phyloP scores from a whole-genome alignment of 495 filamentous ascomycete species.

The Alectoria sarmentosa region DNA sequence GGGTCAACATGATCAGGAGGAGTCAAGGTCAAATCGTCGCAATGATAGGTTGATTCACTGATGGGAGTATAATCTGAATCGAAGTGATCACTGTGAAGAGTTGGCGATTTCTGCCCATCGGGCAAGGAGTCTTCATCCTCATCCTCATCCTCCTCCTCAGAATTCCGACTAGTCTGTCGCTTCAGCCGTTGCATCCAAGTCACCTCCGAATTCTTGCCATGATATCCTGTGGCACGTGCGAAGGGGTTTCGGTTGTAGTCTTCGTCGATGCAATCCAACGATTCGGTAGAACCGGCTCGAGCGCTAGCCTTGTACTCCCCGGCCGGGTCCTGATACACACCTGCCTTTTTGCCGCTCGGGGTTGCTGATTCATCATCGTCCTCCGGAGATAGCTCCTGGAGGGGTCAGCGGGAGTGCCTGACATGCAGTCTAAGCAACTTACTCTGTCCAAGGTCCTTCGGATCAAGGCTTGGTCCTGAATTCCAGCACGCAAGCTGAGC shows the following conservation, averaged over 20 bases:
- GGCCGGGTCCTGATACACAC: constrained; percentile 25
- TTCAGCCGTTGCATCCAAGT: constrained; percentile 51
- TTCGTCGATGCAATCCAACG: constrained; percentile 54
- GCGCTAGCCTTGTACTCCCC: constrained; percentile 35
- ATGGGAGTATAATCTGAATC: constrained; percentile 22
- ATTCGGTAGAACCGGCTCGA: constrained; percentile 54
- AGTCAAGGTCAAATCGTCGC: constrained; percentile 50
- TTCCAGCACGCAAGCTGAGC: constrained; percentile 32
- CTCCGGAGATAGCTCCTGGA: constrained; percentile 16
- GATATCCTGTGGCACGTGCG: constrained; percentile 50
- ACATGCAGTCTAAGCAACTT: constrained; percentile 1
- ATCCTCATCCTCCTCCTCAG: constrained; percentile 18
- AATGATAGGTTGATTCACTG: constrained; percentile 48
- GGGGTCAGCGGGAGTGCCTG: constrained; percentile 5
- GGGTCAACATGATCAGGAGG: constrained; percentile 42
- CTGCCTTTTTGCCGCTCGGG: constrained; percentile 4
- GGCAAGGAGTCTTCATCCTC: constrained; percentile 26
- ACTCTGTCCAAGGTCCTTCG: constrained; percentile 18
- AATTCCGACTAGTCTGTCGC: constrained; percentile 33
- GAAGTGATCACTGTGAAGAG: neutral
- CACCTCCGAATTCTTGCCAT: constrained; percentile 60
- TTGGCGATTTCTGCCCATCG: constrained; percentile 27
- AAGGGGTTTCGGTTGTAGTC: constrained; percentile 48
- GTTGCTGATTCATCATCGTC: constrained; percentile 7
- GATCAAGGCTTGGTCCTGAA: constrained; percentile 34